Base-by-base conservation (phyloP, 73 alveolate species). In the Diophrys sp. region DNA sequence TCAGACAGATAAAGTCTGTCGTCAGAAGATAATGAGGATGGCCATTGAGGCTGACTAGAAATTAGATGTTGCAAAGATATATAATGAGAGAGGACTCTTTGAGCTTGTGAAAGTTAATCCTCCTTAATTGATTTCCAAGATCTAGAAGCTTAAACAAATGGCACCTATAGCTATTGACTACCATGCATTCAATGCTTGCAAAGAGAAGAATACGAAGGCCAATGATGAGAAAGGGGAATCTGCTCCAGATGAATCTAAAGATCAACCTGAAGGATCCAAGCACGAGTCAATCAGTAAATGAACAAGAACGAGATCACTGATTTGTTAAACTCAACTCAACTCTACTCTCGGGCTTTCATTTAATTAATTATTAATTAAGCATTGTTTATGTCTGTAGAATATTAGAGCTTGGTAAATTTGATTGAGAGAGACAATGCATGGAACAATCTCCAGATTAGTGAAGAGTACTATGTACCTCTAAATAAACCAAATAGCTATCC, bases 381-480 rank as follows among this genome's bases (percentile, higher is more conserved):
- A n/a, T n/a, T 18, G 92, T 87, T 54, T 25, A 14, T 29, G 31
- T 44, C 1, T 8, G 71, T 0, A 84, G 85, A 62, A 29, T 8
- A 27, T 79, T 78, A 23, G 44, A 70, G 32, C 77, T 80, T 0
- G 80, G 84, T 33, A 62, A 23, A 2, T 69, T 57, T 33, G 77
- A 84, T 54, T 84, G 92, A 56, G 92, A 88, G 30, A 68, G 88
- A 32, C 26, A 31, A 56, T 27, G 53, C 18, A 0, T 77, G 54
- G 66, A 0, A 23, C 78, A 80, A 53, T 72, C 66, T 0, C 78
- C 80, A 0, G 29, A 44, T 30, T 78, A n/a, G 87, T 78, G 92
- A 84, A 70, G 92, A 88, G 18, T 84, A 78, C 33, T 84, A 88
- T 70, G 92, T 87, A 0, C 92, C 92, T 2, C 31, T 83, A 5